Conservation (phyloP, 1,284 basidiomycete species). For the Cutaneotrichosporon sp. region DNA sequence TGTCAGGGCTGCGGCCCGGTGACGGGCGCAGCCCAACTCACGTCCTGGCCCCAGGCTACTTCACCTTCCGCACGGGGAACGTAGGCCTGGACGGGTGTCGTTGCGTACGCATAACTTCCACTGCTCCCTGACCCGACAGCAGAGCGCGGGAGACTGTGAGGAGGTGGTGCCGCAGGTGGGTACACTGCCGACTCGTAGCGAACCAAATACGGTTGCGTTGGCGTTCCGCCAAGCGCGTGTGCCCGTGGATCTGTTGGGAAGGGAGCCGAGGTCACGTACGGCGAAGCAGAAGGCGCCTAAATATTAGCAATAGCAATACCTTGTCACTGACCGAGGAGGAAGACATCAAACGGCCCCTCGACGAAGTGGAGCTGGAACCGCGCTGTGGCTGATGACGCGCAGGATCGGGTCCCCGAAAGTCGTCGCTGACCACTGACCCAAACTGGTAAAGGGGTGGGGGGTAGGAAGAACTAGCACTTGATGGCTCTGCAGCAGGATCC, state of each 20-base stretch:
- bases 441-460: constrained; percentile 30
- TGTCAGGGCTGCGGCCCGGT: constrained; percentile 26
- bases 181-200: constrained; percentile 41
- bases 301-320: background rate
- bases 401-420: constrained; percentile 14
- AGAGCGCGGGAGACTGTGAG: constrained; percentile 31
- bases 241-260: constrained; percentile 41
- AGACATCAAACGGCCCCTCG: constrained; percentile 35
- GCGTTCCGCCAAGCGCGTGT: constrained; percentile 28
- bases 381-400: constrained; percentile 18
- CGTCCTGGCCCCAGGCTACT: constrained; percentile 29
- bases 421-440: constrained; percentile 15
- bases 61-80: constrained; percentile 22
- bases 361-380: constrained; percentile 18
- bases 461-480: constrained; percentile 23
- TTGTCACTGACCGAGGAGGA: constrained; percentile 35
- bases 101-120: constrained; percentile 15
- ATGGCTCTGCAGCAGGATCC: constrained; percentile 20
- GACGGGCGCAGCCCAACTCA: constrained; percentile 26
- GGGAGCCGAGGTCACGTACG: constrained; percentile 36
- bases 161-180: constrained; percentile 24
- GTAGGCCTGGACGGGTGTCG: constrained; percentile 19
- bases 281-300: constrained; percentile 45
- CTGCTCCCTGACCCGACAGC: constrained; percentile 21
- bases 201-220: constrained; percentile 25